Conservation (phyloP, 2,329 filamentous ascomycete species). For the Fusarium solani-melongenae region DNA sequence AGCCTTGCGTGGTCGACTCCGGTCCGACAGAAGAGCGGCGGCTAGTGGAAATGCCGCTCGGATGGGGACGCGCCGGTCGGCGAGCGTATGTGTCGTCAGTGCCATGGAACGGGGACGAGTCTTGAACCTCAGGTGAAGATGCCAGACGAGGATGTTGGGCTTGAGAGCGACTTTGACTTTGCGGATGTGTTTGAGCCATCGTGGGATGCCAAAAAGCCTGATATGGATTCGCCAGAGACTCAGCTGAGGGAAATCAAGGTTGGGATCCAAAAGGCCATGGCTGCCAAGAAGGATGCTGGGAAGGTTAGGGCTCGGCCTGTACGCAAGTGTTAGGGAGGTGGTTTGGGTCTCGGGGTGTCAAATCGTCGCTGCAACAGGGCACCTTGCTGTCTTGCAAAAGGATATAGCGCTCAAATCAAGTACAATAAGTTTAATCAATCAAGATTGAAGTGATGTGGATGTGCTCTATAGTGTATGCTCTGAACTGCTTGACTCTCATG, state of each 20-base stretch:
- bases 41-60: conserved; percentile 45
- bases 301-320: background rate
- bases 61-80: conserved; percentile 21
- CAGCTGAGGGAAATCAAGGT: conserved; percentile 15
- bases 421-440: background rate
- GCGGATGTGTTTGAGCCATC: conserved; percentile 15
- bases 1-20: conserved; percentile 28
- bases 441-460: background rate
- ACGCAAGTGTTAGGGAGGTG: background rate
- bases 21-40: conserved; percentile 33
- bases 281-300: conserved; percentile 13
- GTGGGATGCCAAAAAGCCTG: background rate
- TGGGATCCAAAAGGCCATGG: conserved; percentile 24
- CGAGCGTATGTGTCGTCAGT: conserved; percentile 30
- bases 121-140: background rate
- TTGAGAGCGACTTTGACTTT: conserved; percentile 11
- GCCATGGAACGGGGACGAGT: conserved; percentile 5
- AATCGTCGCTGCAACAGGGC: background rate
- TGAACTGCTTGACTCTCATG: background rate
- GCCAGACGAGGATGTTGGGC: background rate
- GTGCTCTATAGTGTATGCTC: background rate
- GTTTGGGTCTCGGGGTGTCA: background rate
- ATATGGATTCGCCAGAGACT: conserved; percentile 4
- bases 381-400: background rate
- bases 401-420: background rate